Evolutionary conservation across 2,329 filamentous ascomycete genomes (phyloP), one percentile per base, ranked within the genome.

Genomic region (Nemania abortiva): DNA sequence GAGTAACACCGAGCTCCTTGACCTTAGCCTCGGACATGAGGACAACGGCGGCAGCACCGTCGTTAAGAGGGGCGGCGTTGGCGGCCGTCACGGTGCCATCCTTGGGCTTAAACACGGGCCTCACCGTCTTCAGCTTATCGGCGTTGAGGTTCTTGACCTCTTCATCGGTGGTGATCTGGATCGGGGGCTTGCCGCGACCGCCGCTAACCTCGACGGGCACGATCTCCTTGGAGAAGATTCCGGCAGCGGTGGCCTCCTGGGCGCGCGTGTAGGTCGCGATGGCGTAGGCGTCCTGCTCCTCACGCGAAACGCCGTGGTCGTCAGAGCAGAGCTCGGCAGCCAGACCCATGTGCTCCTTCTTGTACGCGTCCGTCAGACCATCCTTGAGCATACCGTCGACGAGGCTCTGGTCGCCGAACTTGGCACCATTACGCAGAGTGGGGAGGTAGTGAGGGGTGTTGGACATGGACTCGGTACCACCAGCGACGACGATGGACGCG

Each of bases 391-490:
- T 90, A 75, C 94, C 95, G 79, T 99, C 96, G 63, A 98, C 87
- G 74, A 99, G 87, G 62, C 87, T 90, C 84, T 95, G 92, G 84
- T 98, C 90, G 77, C 96, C 96, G 82, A 97, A 99, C 85, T 98
- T 98, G 82, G 92, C 90, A 75, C 96, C 96, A 74, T 84, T 91
- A 81, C 96, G 92, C 76, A 97, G 87, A 81, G 86, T 92, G 73
- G 94, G 92, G 62, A 98, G 91, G 86, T 99, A 99, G 86, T 99
- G 95, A 60, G 96, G 96, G 63, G 92, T 88, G 85, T 98, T 98
- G 79, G 95, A 97, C 96, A 99, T 99, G 86, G 94, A 97, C 86
- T 99, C 96, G 75, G 95, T 90, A 76, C 96, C 96, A 79, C 95
- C 96, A 73, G 95, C 96, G 69, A 99, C 94, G 73, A 99, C 90